Evolutionary conservation across 805 yeast genomes (phyloP).

Genomic region (Priceomyces fermenticarens): DNA sequence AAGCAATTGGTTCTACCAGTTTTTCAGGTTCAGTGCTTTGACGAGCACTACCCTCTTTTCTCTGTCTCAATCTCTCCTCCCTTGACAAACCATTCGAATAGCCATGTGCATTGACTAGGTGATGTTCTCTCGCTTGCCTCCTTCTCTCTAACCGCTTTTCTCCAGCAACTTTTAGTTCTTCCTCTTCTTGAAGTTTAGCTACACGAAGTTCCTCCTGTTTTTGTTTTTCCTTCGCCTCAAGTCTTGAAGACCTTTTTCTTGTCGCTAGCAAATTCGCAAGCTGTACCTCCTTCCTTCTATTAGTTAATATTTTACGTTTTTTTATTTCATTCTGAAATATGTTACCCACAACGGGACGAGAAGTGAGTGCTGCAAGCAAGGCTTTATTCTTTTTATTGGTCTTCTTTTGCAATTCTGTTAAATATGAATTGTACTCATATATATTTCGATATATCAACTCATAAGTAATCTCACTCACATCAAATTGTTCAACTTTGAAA

Average conservation of each 20-base stretch:
- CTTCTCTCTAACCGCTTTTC: constrained; percentile 40
- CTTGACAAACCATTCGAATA: constrained; percentile 23
- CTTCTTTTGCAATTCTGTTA: constrained; percentile 23
- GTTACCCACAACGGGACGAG: constrained; percentile 15
- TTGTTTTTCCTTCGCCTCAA: constrained; percentile 59
- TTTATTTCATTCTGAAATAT: constrained; percentile 43
- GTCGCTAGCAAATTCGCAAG: constrained; percentile 62
- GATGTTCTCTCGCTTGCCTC: constrained; percentile 34
- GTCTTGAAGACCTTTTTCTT: constrained; percentile 70
- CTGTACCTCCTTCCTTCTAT: constrained; percentile 60
- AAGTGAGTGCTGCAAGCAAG: constrained; percentile 14
- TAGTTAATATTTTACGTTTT: constrained; percentile 51
- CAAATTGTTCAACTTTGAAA: constrained; percentile 28
- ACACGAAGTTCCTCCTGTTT: constrained; percentile 52
- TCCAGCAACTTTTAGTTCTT: constrained; percentile 42
- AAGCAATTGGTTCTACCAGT: neutral
- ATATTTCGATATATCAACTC: constrained; percentile 30
- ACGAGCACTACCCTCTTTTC: constrained; percentile 14
- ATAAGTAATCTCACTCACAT: constrained; percentile 24
- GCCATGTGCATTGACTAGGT: constrained; percentile 6
- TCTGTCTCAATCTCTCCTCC: constrained; percentile 30
- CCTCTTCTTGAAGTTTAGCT: constrained; percentile 43
- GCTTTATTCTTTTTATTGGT: constrained; percentile 23
- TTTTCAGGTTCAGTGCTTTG: neutral
- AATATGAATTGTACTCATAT: constrained; percentile 23